A percentile compares a stretch with the other conserved stretches of the same genome.
These are phyloP conservation scores for Lenzites betulinus DNA, from an alignment of 768 basidiomycete species.

Conservation along the genomic window DNA sequence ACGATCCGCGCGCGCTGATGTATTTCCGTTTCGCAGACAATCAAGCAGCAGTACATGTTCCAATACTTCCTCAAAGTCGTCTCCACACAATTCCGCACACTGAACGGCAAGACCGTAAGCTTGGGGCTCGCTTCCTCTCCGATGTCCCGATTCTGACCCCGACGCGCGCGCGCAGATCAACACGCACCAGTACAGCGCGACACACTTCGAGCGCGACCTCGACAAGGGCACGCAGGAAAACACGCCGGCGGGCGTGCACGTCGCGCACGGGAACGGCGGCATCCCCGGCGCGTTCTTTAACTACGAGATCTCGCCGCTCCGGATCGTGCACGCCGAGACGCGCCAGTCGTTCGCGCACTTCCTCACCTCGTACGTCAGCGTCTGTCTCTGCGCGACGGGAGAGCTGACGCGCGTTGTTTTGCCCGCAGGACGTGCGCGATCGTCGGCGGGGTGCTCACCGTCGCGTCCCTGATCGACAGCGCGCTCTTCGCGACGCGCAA, in stretches of 20 bases:
- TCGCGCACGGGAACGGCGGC: conserved; percentile 74
- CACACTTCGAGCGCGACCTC: conserved; percentile 94
- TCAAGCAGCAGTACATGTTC: conserved; percentile 89
- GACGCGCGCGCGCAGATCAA: conserved; percentile 53
- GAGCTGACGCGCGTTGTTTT: not conserved
- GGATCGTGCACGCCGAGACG: conserved; percentile 87
- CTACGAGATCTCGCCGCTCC: conserved; percentile 96
- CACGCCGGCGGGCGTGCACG: conserved; percentile 61
- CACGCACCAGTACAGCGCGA: conserved; percentile 94
- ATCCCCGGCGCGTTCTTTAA: conserved; percentile 90
- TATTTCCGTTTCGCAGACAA: conserved; percentile 53
- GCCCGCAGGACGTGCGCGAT: conserved; percentile 89
- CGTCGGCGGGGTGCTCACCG: conserved; percentile 94
- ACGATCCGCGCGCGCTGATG: conserved; percentile 7
- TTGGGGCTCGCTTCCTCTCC: not conserved
- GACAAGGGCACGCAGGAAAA: conserved; percentile 59
- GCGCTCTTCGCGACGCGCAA: conserved; percentile 82
- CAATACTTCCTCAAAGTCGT: conserved; percentile 99
- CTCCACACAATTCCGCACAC: conserved; percentile 88
- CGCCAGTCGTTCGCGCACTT: conserved; percentile 98
- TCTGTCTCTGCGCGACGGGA: no score
- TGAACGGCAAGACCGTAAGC: conserved; percentile 69
- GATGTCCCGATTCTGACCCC: not conserved
- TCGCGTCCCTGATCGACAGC: conserved; percentile 87
- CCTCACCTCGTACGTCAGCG: conserved; percentile 80